A percentile compares a stretch with the other conserved stretches of the same genome.
Evolutionary conservation across 805 yeast genomes (phyloP).

Genomic region (Lachancea fermentati): DNA sequence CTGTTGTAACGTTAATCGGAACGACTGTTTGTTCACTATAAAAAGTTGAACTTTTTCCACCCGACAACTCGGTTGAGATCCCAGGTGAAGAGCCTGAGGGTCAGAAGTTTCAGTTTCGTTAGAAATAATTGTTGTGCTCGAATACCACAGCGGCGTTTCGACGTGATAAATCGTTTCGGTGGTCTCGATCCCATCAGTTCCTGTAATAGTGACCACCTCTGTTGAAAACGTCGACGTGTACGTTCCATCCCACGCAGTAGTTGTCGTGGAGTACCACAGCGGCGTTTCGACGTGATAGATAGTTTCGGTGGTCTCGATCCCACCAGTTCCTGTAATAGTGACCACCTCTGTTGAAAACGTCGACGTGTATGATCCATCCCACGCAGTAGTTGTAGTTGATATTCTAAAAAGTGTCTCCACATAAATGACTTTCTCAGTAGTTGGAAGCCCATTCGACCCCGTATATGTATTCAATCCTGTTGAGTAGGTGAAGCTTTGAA

Average conservation of each 20-base stretch:
- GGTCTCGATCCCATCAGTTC: neutral
- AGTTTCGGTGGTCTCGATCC: slow-evolving; percentile 8
- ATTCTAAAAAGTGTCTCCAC: slow-evolving; percentile 14
- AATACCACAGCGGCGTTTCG: slow-evolving; percentile 7
- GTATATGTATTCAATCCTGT: slow-evolving; percentile 1
- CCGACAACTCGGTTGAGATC: too few relatives aligned
- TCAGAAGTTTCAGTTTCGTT: slow-evolving; percentile 3
- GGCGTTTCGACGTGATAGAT: slow-evolving; percentile 8
- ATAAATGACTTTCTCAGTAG: slow-evolving; percentile 12
- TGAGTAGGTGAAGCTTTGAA: slow-evolving; percentile 7
- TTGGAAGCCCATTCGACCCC: slow-evolving; percentile 12
- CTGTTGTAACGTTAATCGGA: too few relatives aligned
- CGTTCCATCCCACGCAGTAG: slow-evolving; percentile 4
- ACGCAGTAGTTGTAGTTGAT: neutral
- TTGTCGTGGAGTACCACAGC: slow-evolving; percentile 4
- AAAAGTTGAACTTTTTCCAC: slow-evolving; percentile 11
- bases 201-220: neutral
- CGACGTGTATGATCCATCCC: slow-evolving; percentile 3
- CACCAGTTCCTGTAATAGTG: slow-evolving; percentile 11
- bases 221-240: neutral
- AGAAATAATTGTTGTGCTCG: slow-evolving; percentile 6
- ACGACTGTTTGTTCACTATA: too few relatives aligned
- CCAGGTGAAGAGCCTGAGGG: slow-evolving; percentile 6
- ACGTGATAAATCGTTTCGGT: slow-evolving; percentile 4
- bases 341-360: slow-evolving; percentile 4